These are phyloP conservation scores for Leavenworthia alabamica DNA, from an alignment of 345 rosid species.

Conservation along the genomic window DNA sequence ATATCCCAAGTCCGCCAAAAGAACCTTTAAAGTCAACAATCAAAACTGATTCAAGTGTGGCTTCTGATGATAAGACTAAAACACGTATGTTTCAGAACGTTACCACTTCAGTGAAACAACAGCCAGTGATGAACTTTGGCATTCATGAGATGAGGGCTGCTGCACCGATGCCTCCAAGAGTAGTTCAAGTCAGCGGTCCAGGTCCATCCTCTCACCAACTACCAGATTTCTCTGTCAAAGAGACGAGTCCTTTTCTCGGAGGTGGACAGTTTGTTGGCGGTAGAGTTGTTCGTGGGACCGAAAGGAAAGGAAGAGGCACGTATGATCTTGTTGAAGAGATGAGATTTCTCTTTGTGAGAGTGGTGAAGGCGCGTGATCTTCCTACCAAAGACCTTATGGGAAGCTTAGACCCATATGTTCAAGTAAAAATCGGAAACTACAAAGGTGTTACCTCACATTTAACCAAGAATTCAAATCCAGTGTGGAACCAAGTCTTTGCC, in stretches of 20 bases:
- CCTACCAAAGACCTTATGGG: slow-evolving; percentile 73
- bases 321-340: slow-evolving; percentile 95
- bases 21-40: slow-evolving; percentile 1
- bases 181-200: slow-evolving; percentile 21
- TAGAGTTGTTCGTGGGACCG: slow-evolving; percentile 52
- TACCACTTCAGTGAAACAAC: slow-evolving; percentile 14
- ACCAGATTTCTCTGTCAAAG: slow-evolving; percentile 65
- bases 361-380: slow-evolving; percentile 86
- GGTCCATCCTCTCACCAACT: slow-evolving; percentile 29
- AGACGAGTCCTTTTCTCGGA: slow-evolving; percentile 84
- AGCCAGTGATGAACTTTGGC: slow-evolving; percentile 8
- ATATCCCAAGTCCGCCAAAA: slow-evolving; percentile 29
- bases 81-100: slow-evolving; percentile 16
- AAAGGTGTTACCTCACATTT: slow-evolving; percentile 62
- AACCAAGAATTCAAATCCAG: slow-evolving; percentile 67
- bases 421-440: slow-evolving; percentile 80
- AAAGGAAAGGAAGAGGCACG: slow-evolving; percentile 49
- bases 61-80: slow-evolving; percentile 3
- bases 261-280: slow-evolving; percentile 80
- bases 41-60: background rate
- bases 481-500: slow-evolving; percentile 95
- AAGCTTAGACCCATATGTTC: slow-evolving; percentile 81
- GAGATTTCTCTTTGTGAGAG: slow-evolving; percentile 77
- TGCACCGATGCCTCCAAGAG: slow-evolving; percentile 26
- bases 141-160: slow-evolving; percentile 30